Evolutionary conservation across 257 asterid species (phyloP), one percentile per base, ranked within the genome.

Genomic region (Solanum chmielewskii): DNA sequence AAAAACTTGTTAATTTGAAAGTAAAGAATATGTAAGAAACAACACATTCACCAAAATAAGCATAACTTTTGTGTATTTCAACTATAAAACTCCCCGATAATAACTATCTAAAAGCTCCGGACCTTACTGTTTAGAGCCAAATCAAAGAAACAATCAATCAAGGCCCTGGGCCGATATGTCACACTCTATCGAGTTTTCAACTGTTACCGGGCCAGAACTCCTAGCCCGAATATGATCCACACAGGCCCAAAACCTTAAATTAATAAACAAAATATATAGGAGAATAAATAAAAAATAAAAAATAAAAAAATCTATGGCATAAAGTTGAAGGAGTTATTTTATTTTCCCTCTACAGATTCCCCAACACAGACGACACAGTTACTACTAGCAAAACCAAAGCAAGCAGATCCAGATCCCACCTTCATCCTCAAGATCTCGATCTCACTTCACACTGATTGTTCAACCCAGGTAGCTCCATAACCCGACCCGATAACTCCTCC

Each of bases 371-470:
- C n/a, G 64, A 45, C 84, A 45, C 27, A 13, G 83, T 80, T 27
- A 29, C 85, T 21, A 42, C 83, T 66, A 85, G 64, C 70, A 74
- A 71, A 68, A 33, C 23, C 56, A 83, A 13, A 88, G 85, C 71
- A 44, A 91, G 91, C 91, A 93, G 94, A 91, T 93, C 96, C 89
- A 92, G 94, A 92, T 93, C 96, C 89, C 91, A 86, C 78, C 35
- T 78, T 80, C 87, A 45, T 78, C 62, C 66, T 45, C 84, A 78
- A 78, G 66, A 78, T 76, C 78, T 86, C 86, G 85, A 70, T 84
- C 78, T 41, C 47, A 49, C 29, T 83, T 47, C 86, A 29, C 20
- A 64, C 62, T 85, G 66, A 76, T 90, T 81, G 87, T 73, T 47
- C 60, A 83, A 49, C 42, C 85, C 71, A 88, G 93, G 93, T 92